Evolutionary conservation across 768 basidiomycete genomes (phyloP), one percentile per base, ranked within the genome.

Genomic region (Boletus subparvulus): DNA sequence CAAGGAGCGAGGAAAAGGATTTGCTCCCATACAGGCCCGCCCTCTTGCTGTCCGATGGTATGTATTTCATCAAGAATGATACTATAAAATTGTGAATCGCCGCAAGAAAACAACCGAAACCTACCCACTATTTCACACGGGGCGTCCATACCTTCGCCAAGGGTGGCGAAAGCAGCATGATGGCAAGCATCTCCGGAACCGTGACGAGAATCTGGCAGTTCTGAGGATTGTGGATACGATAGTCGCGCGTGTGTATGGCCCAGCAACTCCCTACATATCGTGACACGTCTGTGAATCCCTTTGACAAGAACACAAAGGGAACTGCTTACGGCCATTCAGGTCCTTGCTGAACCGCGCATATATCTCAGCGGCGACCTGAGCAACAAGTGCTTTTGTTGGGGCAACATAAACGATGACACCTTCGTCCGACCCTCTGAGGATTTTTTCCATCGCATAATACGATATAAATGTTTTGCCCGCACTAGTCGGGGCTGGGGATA

Each of bases 401-500:
- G 88, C 87, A 42, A 90, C 80, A 65, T 90, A 90, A 19, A 90
- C 82, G 36, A 90, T 65, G 41, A 90, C 77, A 0, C 84, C 86
- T 42, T 88, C 80, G 62, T 90, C 83, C 0, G 85, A 85, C 40
- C 74, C 75, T 52, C 83, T 73, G 3, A 90, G 71, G 14, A 87
- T 74, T 59, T 81, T 80, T 66, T 88, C 86, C 87, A 90, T 89
- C 0, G 88, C 87, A 60, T 88, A 88, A 67, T 79, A 90, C 3
- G 85, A 86, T 42, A 90, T 87, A 64, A 90, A 90, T 0, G 88
- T 89, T 68, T 90, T 90, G 30, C 87, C 86, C 1, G 86, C 86
- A 68, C 84, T 85, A 1, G 85, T 87, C 1, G 86, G 86, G 4
- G 85, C 85, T 87, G 61, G 5, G 42, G 7, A 35, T 49, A 39